Conservation (phyloP, 2,329 filamentous ascomycete genomes). For the Boeremia lycopersici region DNA sequence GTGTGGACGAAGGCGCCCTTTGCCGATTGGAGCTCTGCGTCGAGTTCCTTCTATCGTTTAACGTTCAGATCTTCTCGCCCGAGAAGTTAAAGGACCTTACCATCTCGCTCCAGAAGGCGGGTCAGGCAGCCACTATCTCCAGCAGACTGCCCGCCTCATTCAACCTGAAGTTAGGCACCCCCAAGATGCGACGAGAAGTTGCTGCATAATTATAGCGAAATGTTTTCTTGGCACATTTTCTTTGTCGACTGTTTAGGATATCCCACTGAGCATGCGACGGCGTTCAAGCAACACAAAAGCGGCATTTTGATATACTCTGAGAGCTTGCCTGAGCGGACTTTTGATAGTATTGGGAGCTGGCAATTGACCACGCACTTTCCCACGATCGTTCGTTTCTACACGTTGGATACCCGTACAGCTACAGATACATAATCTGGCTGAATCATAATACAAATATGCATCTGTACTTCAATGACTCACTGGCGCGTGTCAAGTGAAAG, state of each 20-base stretch:
- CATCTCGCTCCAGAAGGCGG: slow-evolving; percentile 46
- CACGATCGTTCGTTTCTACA: neutral
- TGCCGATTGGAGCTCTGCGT: slow-evolving; percentile 81
- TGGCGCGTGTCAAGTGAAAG: too few species aligned
- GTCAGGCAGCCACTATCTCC: slow-evolving; percentile 45
- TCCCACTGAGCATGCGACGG: slow-evolving; percentile 32
- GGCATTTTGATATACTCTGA: slow-evolving; percentile 14
- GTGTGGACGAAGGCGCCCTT: slow-evolving; percentile 81
- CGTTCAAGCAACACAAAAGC: slow-evolving; percentile 27
- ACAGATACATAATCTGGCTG: neutral
- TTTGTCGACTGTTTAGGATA: slow-evolving; percentile 28
- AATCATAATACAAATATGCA: neutral
- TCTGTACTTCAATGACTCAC: neutral
- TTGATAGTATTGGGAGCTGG: slow-evolving; percentile 14
- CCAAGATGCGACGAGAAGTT: slow-evolving; percentile 34
- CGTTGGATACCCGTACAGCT: slow-evolving; percentile 1
- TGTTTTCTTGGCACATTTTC: slow-evolving; percentile 12
- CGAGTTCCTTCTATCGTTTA: slow-evolving; percentile 54
- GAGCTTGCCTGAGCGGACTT: neutral
- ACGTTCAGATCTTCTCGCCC: slow-evolving; percentile 46
- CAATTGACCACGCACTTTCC: slow-evolving; percentile 18
- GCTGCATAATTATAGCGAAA: slow-evolving; percentile 13
- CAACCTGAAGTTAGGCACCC: slow-evolving; percentile 35
- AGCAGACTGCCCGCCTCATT: slow-evolving; percentile 43
- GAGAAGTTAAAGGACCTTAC: slow-evolving; percentile 45